Evolutionary conservation across 1,284 basidiomycete species (phyloP), one percentile per base, ranked within the genome.

Genomic region (Rhodotorula sp.): DNA sequence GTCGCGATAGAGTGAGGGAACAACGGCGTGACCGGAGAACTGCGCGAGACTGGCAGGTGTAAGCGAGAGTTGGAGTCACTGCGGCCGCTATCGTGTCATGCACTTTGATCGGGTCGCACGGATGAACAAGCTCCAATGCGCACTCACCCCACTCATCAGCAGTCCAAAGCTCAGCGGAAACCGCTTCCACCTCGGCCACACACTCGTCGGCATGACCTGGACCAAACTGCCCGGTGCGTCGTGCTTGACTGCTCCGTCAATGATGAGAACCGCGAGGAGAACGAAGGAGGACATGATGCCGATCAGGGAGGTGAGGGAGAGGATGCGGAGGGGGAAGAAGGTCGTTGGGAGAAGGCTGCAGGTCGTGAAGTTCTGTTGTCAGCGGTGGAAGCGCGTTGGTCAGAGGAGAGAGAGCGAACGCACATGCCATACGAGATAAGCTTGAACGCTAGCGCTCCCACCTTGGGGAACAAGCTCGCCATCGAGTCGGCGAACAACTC

Each of bases 11-110:
- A 98, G 80, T 15, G 89, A 91, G 10, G 94, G 94, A 60, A 97
- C 89, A 48, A 95, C 91, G 18, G 92, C 90, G 79, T 98, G 94
- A 1, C 94, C 93, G 9, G 92, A 89, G 76, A 97, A 95, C 85
- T 91, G 75, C 18, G 46, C 22, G 24, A 6, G 8, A 7, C 2
- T 16, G 26, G n/a, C 13, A n/a, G 5, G 22, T 34, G 24, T 11
- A 24, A n/a, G 18, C 22, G 24, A 54, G 30, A 30, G 52, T 30
- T 13, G 4, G n/a, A n/a, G n/a, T n/a, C n/a, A 22, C 22, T 6
- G 10, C 34, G 34, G 34, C 5, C 34, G 34, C 34, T 34, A 26
- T 28, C 24, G n/a, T 6, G 13, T 7, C n/a, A 1, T 37, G n/a
- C 44, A 4, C 15, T 20, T 15, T 2, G 16, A 28, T 8, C 16